These are phyloP conservation scores for Helotiales sp. DNA, from an alignment of 2,329 filamentous ascomycete species.

Conservation along the genomic window DNA sequence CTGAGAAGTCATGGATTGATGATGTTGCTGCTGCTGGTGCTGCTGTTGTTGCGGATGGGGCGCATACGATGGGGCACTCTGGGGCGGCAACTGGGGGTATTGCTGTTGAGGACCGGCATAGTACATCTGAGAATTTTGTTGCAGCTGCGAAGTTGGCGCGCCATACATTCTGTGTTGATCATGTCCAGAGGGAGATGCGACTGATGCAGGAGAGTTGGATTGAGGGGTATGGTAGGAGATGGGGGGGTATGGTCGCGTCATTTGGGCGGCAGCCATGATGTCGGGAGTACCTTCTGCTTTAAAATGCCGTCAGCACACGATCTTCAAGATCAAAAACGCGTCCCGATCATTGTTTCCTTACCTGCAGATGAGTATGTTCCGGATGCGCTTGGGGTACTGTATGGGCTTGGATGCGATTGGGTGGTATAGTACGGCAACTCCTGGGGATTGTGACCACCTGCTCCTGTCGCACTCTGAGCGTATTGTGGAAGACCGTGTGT, in stretches of 20 bases:
- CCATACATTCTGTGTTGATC: constrained; percentile 90
- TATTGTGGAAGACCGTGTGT: constrained; percentile 72
- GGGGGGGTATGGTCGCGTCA: constrained; percentile 76
- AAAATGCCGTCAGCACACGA: constrained; percentile 25
- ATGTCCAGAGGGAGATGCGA: constrained; percentile 85
- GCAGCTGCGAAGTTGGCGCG: constrained; percentile 77
- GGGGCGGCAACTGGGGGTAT: constrained; percentile 67
- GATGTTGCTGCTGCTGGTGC: constrained; percentile 43
- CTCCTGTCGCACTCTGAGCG: constrained; percentile 66
- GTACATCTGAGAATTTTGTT: constrained; percentile 84
- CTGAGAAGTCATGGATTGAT: constrained; percentile 67
- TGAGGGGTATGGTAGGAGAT: constrained; percentile 96
- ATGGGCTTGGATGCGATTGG: constrained; percentile 74
- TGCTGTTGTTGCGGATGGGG: constrained; percentile 52
- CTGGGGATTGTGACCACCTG: constrained; percentile 63
- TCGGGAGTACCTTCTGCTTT: constrained; percentile 59
- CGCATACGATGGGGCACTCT: constrained; percentile 65
- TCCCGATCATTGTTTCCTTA: constrained; percentile 48
- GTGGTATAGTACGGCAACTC: constrained; percentile 78
- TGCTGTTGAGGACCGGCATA: constrained; percentile 56
- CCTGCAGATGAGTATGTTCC: constrained; percentile 88
- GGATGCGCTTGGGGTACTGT: constrained; percentile 80
- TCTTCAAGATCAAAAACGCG: constrained; percentile 18
- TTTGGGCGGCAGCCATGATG: constrained; percentile 68
- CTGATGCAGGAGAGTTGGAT: constrained; percentile 91